Evolutionary conservation across 1,284 basidiomycete genomes (phyloP).

Genomic region (Microbotryomycetes sp.): DNA sequence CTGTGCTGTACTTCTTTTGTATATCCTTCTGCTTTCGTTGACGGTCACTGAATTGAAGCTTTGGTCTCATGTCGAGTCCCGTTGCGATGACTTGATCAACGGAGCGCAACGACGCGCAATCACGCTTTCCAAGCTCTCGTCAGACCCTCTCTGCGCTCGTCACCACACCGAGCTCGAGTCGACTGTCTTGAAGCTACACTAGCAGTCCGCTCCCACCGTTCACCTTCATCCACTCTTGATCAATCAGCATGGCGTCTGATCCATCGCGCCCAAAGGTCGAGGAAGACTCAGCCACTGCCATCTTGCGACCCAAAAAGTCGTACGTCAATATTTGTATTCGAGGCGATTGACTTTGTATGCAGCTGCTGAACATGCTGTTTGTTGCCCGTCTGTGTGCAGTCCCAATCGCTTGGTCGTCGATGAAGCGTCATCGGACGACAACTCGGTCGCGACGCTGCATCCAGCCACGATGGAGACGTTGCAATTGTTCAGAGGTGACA

Average conservation of each 20-base stretch:
- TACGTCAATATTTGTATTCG: constrained; percentile 48
- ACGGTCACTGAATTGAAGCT: no score
- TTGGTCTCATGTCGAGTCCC: no score
- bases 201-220: no score
- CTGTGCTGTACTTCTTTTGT: no score
- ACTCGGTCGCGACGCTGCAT: constrained; percentile 90
- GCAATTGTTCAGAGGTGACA: constrained; percentile 90
- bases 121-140: no score
- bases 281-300: constrained; percentile 83
- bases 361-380: neutral
- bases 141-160: no score
- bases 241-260: constrained; percentile 27
- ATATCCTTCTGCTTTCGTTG: no score
- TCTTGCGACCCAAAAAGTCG: constrained; percentile 93
- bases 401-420: constrained; percentile 93
- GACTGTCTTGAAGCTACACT: neutral
- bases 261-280: constrained; percentile 19
- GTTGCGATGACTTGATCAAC: no score
- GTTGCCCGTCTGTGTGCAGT: constrained; percentile 46
- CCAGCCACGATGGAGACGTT: constrained; percentile 95
- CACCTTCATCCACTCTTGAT: neutral
- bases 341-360: neutral
- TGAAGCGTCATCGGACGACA: constrained; percentile 84
- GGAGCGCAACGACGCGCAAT: no score
- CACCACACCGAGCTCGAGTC: no score